phyloP scores from a whole-genome alignment of 2,329 filamentous ascomycete genomes.

The Sclerotinia minor region DNA sequence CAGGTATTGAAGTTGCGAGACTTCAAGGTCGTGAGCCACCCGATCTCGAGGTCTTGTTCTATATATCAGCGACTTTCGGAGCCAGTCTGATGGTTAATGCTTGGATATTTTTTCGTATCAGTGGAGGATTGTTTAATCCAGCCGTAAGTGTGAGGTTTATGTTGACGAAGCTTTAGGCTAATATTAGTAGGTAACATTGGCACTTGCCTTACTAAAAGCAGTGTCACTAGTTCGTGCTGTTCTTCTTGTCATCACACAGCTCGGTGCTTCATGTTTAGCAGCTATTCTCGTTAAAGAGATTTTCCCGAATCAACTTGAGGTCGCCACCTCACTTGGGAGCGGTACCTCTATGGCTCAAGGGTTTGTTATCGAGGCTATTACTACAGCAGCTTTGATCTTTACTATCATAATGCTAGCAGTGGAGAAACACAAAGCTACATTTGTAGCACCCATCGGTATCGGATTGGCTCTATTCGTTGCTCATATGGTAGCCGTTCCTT shows the following conservation, averaged over 20 bases:
- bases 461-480: conserved; percentile 46
- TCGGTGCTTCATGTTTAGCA: conserved; percentile 43
- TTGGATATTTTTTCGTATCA: conserved; percentile 56
- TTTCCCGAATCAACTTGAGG: conserved; percentile 39
- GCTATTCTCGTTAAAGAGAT: conserved; percentile 47
- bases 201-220: conserved; percentile 43
- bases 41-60: conserved; percentile 44
- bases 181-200: conserved; percentile 40
- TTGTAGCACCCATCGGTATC: conserved; percentile 50
- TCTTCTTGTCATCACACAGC: conserved; percentile 42
- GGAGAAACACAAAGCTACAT: conserved; percentile 49
- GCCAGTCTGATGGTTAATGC: conserved; percentile 51
- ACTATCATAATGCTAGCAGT: conserved; percentile 53
- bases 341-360: conserved; percentile 48
- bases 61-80: conserved; percentile 41
- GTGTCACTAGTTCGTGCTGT: conserved; percentile 40
- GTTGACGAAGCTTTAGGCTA: background rate
- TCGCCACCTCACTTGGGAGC: conserved; percentile 47
- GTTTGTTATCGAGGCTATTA: conserved; percentile 51
- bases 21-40: conserved; percentile 27
- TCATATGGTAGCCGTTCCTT: conserved; percentile 45
- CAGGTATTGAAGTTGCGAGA: conserved; percentile 37
- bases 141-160: conserved; percentile 34
- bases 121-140: conserved; percentile 55
- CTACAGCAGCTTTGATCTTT: conserved; percentile 52